Evolutionary conservation across 106 monocot species (phyloP).

Genomic region (Allium cepa): DNA sequence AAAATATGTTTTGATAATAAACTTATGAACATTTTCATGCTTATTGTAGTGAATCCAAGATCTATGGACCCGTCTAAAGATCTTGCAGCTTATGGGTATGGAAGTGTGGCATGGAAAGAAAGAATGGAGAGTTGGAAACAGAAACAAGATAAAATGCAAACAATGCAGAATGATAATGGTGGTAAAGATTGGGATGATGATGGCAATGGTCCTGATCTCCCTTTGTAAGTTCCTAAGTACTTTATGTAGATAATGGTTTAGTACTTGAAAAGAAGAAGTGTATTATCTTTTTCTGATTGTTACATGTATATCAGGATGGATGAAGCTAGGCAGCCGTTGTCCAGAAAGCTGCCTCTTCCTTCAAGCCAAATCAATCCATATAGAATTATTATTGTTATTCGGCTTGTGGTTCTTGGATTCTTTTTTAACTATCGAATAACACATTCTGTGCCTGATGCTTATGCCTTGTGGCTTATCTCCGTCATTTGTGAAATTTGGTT

Average conservation of each 20-base stretch:
- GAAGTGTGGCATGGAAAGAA: conserved; percentile 96
- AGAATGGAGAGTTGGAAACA: conserved; percentile 98
- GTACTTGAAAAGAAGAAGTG: not conserved
- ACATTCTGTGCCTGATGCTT: conserved; percentile 33
- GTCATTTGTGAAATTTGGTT: conserved; percentile 50
- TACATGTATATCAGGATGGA: conserved; percentile 19
- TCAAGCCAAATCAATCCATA: conserved; percentile 43
- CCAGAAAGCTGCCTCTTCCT: conserved; percentile 33
- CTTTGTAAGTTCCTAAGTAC: not conserved
- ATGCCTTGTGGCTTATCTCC: conserved; percentile 37
- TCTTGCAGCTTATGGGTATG: conserved; percentile 94
- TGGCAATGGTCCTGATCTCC: not conserved
- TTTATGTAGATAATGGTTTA: not conserved
- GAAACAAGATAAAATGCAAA: conserved; percentile 82
- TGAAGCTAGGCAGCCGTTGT: conserved; percentile 41
- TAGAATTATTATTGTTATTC: conserved; percentile 36
- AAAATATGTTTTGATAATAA: too few relatives aligned
- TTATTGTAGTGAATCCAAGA: conserved; percentile 78
- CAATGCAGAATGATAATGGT: not conserved
- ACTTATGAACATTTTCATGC: not conserved
- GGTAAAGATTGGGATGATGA: not conserved
- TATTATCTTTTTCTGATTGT: not conserved
- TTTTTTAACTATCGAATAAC: conserved; percentile 42
- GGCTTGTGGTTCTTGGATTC: conserved; percentile 31
- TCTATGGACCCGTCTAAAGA: conserved; percentile 99